Evolutionary conservation across 2,329 filamentous ascomycete species (phyloP).

Genomic region (Pseudogymnoascus sp.): DNA sequence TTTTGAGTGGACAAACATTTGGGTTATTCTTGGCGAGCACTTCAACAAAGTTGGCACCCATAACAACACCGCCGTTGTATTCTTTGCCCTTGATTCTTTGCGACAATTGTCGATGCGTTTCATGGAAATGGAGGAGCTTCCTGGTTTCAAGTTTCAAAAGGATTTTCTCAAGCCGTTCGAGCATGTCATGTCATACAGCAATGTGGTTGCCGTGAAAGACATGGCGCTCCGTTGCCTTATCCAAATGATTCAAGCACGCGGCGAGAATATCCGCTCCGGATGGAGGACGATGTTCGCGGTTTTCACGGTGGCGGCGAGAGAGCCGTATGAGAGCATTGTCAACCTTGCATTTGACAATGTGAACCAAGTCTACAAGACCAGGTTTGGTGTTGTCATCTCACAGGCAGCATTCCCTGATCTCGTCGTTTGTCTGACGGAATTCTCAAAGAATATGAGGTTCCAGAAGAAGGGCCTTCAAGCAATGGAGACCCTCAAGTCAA

Average conservation of each 20-base stretch:
- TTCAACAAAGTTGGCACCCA: conserved; percentile 98
- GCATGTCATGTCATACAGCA: conserved; percentile 91
- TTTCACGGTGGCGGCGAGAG: conserved; percentile 89
- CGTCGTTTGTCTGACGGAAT: conserved; percentile 92
- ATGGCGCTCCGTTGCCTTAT: conserved; percentile 94
- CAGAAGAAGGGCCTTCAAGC: conserved; percentile 97
- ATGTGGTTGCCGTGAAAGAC: conserved; percentile 87
- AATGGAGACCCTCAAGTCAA: conserved; percentile 88
- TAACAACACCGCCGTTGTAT: conserved; percentile 92
- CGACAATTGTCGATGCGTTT: conserved; percentile 97
- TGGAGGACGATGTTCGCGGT: conserved; percentile 99
- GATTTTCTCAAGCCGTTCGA: conserved; percentile 98
- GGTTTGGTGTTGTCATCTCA: conserved; percentile 91
- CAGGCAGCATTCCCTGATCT: conserved; percentile 96
- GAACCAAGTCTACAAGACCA: conserved; percentile 86
- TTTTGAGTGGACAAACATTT: conserved; percentile 97
- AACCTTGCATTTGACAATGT: conserved; percentile 97
- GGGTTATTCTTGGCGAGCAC: conserved; percentile 94
- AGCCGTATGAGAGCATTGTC: conserved; percentile 91
- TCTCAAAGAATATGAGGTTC: conserved; percentile 97
- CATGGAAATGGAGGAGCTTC: conserved; percentile 95
- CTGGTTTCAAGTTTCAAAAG: conserved; percentile 99
- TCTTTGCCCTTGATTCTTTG: conserved; percentile 92
- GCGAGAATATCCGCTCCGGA: conserved; percentile 92
- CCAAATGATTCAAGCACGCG: conserved; percentile 97